Evolutionary conservation across 2,329 filamentous ascomycete species (phyloP), one percentile per base, ranked within the genome.

Genomic region (Ilyonectria robusta): DNA sequence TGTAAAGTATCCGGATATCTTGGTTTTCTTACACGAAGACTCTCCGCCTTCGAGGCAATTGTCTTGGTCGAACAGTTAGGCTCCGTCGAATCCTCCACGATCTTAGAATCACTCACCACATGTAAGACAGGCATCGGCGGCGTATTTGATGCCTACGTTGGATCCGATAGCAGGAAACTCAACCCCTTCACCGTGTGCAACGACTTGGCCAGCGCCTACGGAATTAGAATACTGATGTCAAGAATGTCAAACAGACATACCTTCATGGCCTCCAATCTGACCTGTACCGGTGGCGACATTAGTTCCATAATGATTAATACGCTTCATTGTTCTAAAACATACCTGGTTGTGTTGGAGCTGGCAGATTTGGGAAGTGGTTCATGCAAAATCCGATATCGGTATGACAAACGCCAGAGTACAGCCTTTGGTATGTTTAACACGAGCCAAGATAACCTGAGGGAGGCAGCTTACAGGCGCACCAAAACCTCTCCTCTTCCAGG

Each of bases 261-360:
- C 65, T 60, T 67, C 65, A 21, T 67, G 65, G 5, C 65, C 65
- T 10, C 65, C 65, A 7, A 67, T 63, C 55, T 67, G 65, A 6
- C 64, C 64, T 66, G 10, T 6, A 2, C 1, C 17, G 2, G 11
- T 33, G 11, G 10, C 19, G 2, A 48, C 4, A 5, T 33, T 33
- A 31, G 26, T 33, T 19, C 17, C 17, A 11, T 33, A n/a, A 7
- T 8, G 1, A 4, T n/a, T n/a, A 19, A 42, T 31, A 19, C 17
- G 17, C 15, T 42, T 17, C 13, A 3, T 4, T n/a, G 11, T n/a
- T 17, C 40, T 10, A 6, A 11, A 11, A 46, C 37, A 23, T 48
- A 67, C 60, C 65, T 59, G 40, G 47, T 7, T 55, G 65, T 3
- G 60, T 63, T 17, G 60, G 55, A 7, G 37, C 50, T 6, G 65